Conservation (phyloP, 176 grass and related monocot species). For the Raddia distichophylla region DNA sequence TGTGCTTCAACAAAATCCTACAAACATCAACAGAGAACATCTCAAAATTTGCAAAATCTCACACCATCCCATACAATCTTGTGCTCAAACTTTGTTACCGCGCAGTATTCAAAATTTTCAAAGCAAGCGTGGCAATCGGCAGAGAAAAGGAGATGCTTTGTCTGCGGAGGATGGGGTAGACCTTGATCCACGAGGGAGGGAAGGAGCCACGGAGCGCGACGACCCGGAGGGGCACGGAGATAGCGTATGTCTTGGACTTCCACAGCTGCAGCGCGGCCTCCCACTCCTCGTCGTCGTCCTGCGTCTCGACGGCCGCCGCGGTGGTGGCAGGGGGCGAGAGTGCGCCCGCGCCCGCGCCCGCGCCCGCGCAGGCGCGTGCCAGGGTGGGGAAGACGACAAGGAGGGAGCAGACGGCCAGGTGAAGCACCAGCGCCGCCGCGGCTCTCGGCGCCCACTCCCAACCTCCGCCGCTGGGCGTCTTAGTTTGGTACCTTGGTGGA, state of each 20-base stretch:
- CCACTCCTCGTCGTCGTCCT: conserved; percentile 62
- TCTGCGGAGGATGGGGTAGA: conserved; percentile 12
- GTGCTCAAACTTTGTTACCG: not conserved
- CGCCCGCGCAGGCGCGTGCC: conserved; percentile 43
- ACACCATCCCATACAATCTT: not conserved
- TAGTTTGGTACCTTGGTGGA: not conserved
- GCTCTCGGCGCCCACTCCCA: conserved; percentile 35
- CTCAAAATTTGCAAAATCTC: not conserved
- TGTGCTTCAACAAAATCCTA: conserved; percentile 85
- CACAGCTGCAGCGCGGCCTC: conserved; percentile 66
- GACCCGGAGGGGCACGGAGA: conserved; percentile 82
- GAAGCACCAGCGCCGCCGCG: conserved; percentile 46
- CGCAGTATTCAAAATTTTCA: not conserved
- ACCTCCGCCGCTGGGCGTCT: not conserved
- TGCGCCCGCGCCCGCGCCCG: conserved; percentile 32
- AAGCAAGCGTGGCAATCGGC: not conserved
- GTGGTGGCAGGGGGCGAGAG: conserved; percentile 22
- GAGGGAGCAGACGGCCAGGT: conserved; percentile 51
- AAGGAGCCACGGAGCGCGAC: conserved; percentile 82
- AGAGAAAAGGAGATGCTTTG: not conserved
- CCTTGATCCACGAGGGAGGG: conserved; percentile 93
- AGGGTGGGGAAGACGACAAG: conserved; percentile 46
- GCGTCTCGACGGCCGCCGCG: not conserved
- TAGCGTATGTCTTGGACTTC: conserved; percentile 78
- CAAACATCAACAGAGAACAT: conserved; percentile 11